These are phyloP conservation scores for Podila minutissima DNA, from an alignment of 192 early-diverging fungal genomes.

Conservation along the genomic window DNA sequence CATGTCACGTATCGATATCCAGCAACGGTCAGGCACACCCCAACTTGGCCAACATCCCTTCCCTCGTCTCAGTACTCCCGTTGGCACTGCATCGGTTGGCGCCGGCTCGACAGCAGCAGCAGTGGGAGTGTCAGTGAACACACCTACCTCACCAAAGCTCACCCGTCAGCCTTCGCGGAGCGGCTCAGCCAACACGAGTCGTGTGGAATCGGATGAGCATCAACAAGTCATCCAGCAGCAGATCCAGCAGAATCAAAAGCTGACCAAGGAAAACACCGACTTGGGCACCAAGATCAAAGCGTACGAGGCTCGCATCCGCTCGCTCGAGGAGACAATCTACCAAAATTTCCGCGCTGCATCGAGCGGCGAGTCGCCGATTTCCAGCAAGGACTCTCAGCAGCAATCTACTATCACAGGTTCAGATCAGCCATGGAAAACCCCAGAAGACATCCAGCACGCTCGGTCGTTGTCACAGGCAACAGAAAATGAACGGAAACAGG, in stretches of 20 bases:
- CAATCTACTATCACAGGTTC: slow-evolving; percentile 6
- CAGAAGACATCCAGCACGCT: slow-evolving; percentile 28
- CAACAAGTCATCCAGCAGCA: slow-evolving; percentile 40
- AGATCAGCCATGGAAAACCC: slow-evolving; percentile 34
- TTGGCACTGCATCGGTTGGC: slow-evolving; percentile 11
- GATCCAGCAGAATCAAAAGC: slow-evolving; percentile 29
- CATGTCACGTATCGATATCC: slow-evolving; percentile 38
- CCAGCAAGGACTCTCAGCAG: slow-evolving; percentile 28
- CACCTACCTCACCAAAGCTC: slow-evolving; percentile 30
- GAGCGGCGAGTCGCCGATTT: slow-evolving; percentile 19
- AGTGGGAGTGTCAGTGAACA: slow-evolving; percentile 6
- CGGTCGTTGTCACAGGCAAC: slow-evolving; percentile 22
- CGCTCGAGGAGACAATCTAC: slow-evolving; percentile 52
- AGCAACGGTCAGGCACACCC: slow-evolving; percentile 44
- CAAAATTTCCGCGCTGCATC: slow-evolving; percentile 43
- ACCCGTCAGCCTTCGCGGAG: slow-evolving; percentile 39
- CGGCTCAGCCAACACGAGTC: neutral
- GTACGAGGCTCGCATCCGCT: slow-evolving; percentile 53
- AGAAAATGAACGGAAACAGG: slow-evolving; percentile 18
- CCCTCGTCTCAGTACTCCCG: slow-evolving; percentile 12
- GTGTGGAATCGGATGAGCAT: slow-evolving; percentile 31
- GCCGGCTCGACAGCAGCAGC: slow-evolving; percentile 9
- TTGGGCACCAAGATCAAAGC: slow-evolving; percentile 39
- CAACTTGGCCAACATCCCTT: slow-evolving; percentile 24
- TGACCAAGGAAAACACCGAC: slow-evolving; percentile 36